These are phyloP conservation scores for Turnera subulata DNA, from an alignment of 345 rosid genomes.

Conservation along the genomic window DNA sequence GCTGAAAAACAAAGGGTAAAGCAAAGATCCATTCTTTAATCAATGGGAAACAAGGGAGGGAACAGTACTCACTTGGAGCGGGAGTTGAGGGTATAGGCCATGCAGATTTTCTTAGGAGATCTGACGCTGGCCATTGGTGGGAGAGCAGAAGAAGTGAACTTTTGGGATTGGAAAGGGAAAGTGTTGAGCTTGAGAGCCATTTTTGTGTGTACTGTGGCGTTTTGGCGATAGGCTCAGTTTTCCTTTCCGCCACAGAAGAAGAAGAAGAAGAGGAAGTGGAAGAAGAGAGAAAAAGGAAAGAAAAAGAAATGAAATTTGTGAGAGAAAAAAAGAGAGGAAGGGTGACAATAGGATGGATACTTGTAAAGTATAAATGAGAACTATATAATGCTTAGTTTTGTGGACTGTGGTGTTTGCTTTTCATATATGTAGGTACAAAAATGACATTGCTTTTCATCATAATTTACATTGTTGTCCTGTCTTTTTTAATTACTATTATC, in stretches of 20 bases:
- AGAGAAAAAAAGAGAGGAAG: too few species aligned
- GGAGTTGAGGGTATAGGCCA: slow-evolving; percentile 72
- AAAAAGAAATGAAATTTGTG: too few species aligned
- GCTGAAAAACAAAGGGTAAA: not conserved
- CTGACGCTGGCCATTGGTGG: slow-evolving; percentile 60
- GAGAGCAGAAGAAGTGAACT: slow-evolving; percentile 48
- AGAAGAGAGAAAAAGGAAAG: not conserved
- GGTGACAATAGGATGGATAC: too few species aligned
- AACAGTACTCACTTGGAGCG: slow-evolving; percentile 41
- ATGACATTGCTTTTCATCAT: too few species aligned
- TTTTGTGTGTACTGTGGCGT: not conserved
- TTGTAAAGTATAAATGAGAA: too few species aligned
- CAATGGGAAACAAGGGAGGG: slow-evolving; percentile 5
- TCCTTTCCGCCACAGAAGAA: too few species aligned
- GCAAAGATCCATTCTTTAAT: slow-evolving; percentile 9
- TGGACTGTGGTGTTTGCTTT: too few species aligned
- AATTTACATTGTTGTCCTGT: too few species aligned
- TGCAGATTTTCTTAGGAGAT: slow-evolving; percentile 67
- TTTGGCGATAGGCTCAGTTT: too few species aligned
- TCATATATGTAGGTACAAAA: too few species aligned
- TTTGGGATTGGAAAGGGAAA: slow-evolving; percentile 45
- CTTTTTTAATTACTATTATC: too few species aligned
- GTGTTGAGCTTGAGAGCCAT: slow-evolving; percentile 75
- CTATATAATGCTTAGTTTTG: too few species aligned
- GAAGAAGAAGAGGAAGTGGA: not conserved